A percentile compares a stretch with the other conserved stretches of the same genome.
phyloP scores from a whole-genome alignment of 2,329 filamentous ascomycete genomes.

The Ophiostoma triangulosporum region DNA sequence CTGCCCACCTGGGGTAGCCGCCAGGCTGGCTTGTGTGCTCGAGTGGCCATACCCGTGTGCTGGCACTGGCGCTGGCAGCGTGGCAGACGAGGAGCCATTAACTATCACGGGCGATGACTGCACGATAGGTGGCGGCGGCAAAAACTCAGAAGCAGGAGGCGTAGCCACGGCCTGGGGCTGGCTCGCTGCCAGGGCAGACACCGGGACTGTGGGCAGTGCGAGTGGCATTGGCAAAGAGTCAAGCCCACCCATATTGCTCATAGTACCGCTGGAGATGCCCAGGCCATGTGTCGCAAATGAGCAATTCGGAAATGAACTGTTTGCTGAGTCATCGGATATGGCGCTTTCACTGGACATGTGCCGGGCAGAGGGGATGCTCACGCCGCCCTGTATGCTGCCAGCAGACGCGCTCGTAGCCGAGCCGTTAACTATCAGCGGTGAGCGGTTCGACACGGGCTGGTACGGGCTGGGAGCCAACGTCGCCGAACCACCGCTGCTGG shows the following conservation, averaged over 20 bases:
- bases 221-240: not conserved
- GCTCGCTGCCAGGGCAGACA: not conserved
- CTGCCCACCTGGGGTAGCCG: slow-evolving; percentile 6
- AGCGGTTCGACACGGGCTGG: slow-evolving; percentile 20
- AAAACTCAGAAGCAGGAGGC: slow-evolving; percentile 14
- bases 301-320: slow-evolving; percentile 7
- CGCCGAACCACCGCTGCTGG: slow-evolving; percentile 24
- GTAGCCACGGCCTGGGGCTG: slow-evolving; percentile 11
- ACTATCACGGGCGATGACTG: slow-evolving; percentile 37
- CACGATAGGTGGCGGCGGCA: slow-evolving; percentile 6
- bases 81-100: slow-evolving; percentile 27
- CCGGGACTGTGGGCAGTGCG: slow-evolving; percentile 1
- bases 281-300: slow-evolving; percentile 24
- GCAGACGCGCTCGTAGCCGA: slow-evolving; percentile 19
- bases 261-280: slow-evolving; percentile 10
- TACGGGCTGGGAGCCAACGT: slow-evolving; percentile 27
- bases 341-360: slow-evolving; percentile 18
- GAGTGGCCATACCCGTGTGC: not conserved
- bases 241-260: not conserved
- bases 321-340: slow-evolving; percentile 15
- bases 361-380: slow-evolving; percentile 3
- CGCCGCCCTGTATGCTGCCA: not conserved
- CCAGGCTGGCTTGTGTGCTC: not conserved
- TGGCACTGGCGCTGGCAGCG: slow-evolving; percentile 5
- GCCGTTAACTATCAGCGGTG: slow-evolving; percentile 18